These are phyloP conservation scores for Camelina neglecta DNA, from an alignment of 345 rosid species.

Conservation along the genomic window DNA sequence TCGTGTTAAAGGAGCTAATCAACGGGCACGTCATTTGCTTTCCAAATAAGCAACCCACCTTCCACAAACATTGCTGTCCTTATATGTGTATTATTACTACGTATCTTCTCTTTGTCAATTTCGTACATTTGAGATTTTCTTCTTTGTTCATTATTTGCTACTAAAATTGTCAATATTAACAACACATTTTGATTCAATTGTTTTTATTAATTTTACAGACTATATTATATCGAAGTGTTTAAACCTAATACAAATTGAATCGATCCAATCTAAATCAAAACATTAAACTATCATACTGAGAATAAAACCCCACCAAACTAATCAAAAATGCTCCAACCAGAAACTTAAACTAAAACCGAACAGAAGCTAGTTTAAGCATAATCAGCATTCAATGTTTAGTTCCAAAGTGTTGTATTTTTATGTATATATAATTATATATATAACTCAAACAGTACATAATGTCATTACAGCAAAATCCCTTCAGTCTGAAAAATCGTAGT, in stretches of 20 bases:
- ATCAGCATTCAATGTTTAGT: neutral
- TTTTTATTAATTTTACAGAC: neutral
- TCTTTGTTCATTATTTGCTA: slow-evolving; percentile 47
- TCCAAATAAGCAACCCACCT: slow-evolving; percentile 53
- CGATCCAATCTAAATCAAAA: neutral
- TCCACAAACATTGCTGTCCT: neutral
- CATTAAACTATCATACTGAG: neutral
- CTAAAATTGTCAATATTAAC: neutral
- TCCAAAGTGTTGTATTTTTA: neutral
- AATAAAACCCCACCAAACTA: neutral
- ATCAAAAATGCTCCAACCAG: neutral
- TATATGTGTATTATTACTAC: slow-evolving; percentile 6
- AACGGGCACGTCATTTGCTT: slow-evolving; percentile 76
- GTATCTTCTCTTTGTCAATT: neutral
- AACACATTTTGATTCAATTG: neutral
- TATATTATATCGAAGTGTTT: neutral
- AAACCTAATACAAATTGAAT: neutral
- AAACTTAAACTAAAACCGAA: neutral
- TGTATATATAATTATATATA: no score
- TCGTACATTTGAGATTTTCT: neutral
- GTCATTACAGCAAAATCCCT: neutral
- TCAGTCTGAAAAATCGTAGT: neutral
- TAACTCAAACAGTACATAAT: neutral
- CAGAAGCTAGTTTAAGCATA: neutral
- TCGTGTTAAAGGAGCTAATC: slow-evolving; percentile 89